phyloP scores from a whole-genome alignment of 2,329 filamentous ascomycete species.

The Hypoxylon sp. region DNA sequence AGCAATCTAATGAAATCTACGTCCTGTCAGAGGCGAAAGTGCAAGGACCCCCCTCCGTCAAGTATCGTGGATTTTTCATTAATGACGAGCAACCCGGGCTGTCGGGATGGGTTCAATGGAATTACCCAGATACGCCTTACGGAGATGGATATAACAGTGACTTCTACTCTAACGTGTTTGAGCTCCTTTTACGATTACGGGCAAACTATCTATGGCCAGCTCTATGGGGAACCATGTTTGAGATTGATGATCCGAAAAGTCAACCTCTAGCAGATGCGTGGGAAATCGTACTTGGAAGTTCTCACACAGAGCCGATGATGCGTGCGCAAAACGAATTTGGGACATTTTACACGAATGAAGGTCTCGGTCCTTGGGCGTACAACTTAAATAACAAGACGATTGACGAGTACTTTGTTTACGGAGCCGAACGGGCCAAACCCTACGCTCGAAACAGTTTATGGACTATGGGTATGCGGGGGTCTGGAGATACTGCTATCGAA shows the following conservation, averaged over 20 bases:
- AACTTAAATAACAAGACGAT: slow-evolving; percentile 74
- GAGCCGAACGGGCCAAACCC: slow-evolving; percentile 69
- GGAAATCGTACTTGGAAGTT: slow-evolving; percentile 76
- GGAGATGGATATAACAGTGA: slow-evolving; percentile 62
- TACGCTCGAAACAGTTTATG: slow-evolving; percentile 72
- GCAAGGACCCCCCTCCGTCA: slow-evolving; percentile 68
- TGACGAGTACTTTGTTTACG: slow-evolving; percentile 72
- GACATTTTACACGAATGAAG: slow-evolving; percentile 55
- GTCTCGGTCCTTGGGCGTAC: slow-evolving; percentile 71
- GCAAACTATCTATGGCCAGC: slow-evolving; percentile 82
- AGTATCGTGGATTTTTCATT: slow-evolving; percentile 75
- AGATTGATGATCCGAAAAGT: slow-evolving; percentile 73
- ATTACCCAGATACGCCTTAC: slow-evolving; percentile 55
- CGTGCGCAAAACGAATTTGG: slow-evolving; percentile 65
- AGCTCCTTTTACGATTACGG: slow-evolving; percentile 72
- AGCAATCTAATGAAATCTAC: slow-evolving; percentile 62
- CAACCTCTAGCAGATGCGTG: slow-evolving; percentile 77
- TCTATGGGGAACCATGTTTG: slow-evolving; percentile 75
- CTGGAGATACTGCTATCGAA: slow-evolving; percentile 69
- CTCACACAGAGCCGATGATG: slow-evolving; percentile 78
- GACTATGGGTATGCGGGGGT: slow-evolving; percentile 76
- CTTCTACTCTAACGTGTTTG: slow-evolving; percentile 75
- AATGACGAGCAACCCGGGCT: slow-evolving; percentile 75
- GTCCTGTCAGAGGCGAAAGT: slow-evolving; percentile 62
- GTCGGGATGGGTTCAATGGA: slow-evolving; percentile 68